Evolutionary conservation across 176 grass and related monocot genomes (phyloP), one percentile per base, ranked within the genome.

Genomic region (Bolboschoenus planiculmis): DNA sequence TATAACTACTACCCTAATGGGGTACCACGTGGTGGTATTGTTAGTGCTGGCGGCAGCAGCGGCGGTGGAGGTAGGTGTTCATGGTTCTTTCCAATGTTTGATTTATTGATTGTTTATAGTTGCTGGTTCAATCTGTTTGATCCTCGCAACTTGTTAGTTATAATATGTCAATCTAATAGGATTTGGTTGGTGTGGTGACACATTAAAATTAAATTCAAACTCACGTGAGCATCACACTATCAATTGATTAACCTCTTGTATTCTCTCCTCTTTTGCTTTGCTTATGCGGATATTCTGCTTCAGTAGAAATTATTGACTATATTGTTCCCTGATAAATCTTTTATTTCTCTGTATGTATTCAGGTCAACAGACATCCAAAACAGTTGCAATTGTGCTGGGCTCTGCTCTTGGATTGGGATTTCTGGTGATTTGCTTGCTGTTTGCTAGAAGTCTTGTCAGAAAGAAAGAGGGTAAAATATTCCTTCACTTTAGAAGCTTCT

Each of bases 341-440:
- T 78, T 81, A 11, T 85, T 80, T 57, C 54, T 70, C 1, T 82
- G 84, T 48, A 58, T 88, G 5, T 84, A 79, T 31, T 54, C 87
- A 97, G 93, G 89, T 31, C 91, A 93, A 88, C 90, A 93, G 84
- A 99, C 96, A 85, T 87, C 84, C 2, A 95, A 90, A 85, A 99
- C 96, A 57, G 96, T 99, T 60, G 96, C 96, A 84, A 99, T 99
- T 82, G 96, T 99, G 86, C 88, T 99, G 4, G 96, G 96, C 44
- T 90, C 88, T 58, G 96, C 96, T 2, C 88, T 94, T 77, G 93
- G 87, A 8, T 50, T 99, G 42, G 96, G 90, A 14, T 99, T 99
- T 83, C 48, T 99, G 31, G 96, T 95, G 60, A 95, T 99, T 76
- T 99, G 96, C 86, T 90, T 99, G 86, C 87, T 99, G n/a, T 99